A percentile compares a stretch with the other conserved stretches of the same genome.
These are phyloP conservation scores for Xylariaceae sp. DNA, from an alignment of 2,329 filamentous ascomycete species.

Conservation along the genomic window DNA sequence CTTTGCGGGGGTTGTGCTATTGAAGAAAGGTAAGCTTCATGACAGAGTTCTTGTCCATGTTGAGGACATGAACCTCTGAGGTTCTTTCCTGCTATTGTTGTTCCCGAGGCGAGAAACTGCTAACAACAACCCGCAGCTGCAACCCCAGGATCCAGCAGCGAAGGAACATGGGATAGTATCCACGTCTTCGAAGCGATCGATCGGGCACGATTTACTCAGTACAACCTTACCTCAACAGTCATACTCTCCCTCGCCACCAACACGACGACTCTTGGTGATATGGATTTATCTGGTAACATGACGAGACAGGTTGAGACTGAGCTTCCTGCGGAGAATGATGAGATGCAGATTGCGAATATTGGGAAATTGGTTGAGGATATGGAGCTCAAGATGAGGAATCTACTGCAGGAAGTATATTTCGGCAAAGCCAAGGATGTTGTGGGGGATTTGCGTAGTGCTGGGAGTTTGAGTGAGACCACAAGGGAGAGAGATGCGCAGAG, in stretches of 20 bases:
- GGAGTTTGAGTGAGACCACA: slow-evolving; percentile 77
- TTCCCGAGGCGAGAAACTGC: background rate
- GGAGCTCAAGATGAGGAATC: slow-evolving; percentile 98
- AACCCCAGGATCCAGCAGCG: slow-evolving; percentile 59
- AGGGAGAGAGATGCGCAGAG: slow-evolving; percentile 79
- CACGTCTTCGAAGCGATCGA: slow-evolving; percentile 98
- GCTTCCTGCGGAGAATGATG: slow-evolving; percentile 82
- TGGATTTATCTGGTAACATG: slow-evolving; percentile 97
- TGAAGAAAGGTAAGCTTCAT: slow-evolving; percentile 75
- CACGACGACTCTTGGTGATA: slow-evolving; percentile 62
- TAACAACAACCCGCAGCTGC: slow-evolving; percentile 48
- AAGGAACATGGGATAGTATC: slow-evolving; percentile 94
- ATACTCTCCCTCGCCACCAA: slow-evolving; percentile 80
- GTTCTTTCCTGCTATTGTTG: too few species aligned
- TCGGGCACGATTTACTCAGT: slow-evolving; percentile 85
- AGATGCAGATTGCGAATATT: slow-evolving; percentile 92
- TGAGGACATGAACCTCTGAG: too few species aligned
- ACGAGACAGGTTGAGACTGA: slow-evolving; percentile 94
- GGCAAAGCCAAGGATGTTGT: slow-evolving; percentile 99
- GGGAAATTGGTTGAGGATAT: slow-evolving; percentile 95
- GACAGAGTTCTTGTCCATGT: too few species aligned
- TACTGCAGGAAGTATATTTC: slow-evolving; percentile 98
- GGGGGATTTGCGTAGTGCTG: slow-evolving; percentile 85
- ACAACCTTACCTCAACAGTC: slow-evolving; percentile 96
- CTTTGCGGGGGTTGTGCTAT: slow-evolving; percentile 88